Evolutionary conservation across 306 rosid species (phyloP), one percentile per base, ranked within the genome.

Genomic region (Coriaria nepalensis): DNA sequence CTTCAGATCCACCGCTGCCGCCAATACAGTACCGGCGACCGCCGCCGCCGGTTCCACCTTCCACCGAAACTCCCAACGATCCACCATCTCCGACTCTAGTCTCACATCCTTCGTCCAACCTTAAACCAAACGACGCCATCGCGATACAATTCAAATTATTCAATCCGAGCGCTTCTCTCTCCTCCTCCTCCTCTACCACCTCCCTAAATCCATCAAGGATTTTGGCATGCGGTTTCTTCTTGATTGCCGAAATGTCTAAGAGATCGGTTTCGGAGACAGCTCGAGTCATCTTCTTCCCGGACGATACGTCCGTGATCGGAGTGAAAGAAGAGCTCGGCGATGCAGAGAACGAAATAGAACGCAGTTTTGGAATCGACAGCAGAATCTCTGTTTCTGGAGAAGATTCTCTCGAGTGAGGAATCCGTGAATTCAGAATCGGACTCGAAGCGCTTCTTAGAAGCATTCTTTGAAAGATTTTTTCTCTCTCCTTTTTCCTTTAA

Each of bases 361-460:
- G 48, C 38, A 63, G 47, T 35, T 47, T 62, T 2, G 68, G 68
- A 46, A 68, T 60, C 37, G 61, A 79, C 34, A 42, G 63, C 46
- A 60, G 45, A 9, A 66, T 36, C 36, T 75, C 86, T 2, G 43
- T 43, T 40, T 78, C 86, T 2, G 52, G 52, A 14, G 58, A 67
- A 0, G 76, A 68, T 41, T 78, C 70, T 37, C 66, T 70, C 5
- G 76, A 55, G 35, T 62, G 76, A 8, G 56, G 70, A 40, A 62
- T 10, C 41, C 59, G 51, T 40, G 86, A 75, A 55, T 75, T 72
- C 9, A 78, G 70, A 32, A 72, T 33, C 47, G 86, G 76, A 15
- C 79, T 66, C 5, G 86, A 79, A 4, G 77, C 65, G 50, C 74
- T 79, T 66, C 82, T 69, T 2, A 79, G 69, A 49, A 79, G 59